Evolutionary conservation across 805 yeast genomes (phyloP).

Genomic region (Saccharomycopsis sp.): DNA sequence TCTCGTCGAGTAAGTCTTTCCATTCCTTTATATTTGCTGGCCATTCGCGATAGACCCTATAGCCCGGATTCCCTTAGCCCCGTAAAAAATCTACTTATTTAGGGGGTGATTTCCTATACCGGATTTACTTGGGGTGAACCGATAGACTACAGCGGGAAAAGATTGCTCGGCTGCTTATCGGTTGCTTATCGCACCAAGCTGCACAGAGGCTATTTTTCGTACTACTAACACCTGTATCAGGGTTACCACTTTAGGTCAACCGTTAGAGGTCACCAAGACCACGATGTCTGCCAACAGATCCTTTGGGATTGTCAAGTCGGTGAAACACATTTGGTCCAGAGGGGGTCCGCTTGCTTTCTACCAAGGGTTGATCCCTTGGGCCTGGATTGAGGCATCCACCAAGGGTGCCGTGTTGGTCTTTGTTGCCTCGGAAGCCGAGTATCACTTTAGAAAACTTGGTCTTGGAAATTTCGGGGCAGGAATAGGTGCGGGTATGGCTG

Average conservation of each 20-base stretch:
- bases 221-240: conserved; percentile 21
- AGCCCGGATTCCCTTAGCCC: neutral
- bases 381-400: conserved; percentile 99
- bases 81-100: neutral
- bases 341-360: conserved; percentile 92
- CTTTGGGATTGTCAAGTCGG: conserved; percentile 59
- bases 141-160: neutral
- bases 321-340: conserved; percentile 77
- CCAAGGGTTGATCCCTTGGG: conserved; percentile 99
- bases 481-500: conserved; percentile 91
- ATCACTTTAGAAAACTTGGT: conserved; percentile 58
- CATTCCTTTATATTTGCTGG: neutral
- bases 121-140: neutral
- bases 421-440: conserved; percentile 89
- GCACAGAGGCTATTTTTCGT: conserved; percentile 4
- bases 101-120: neutral
- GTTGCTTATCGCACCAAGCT: too few relatives aligned
- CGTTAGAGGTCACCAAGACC: conserved; percentile 90
- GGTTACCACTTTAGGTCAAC: conserved; percentile 94
- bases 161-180: too few relatives aligned
- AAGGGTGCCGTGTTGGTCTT: conserved; percentile 94
- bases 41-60: too few relatives aligned
- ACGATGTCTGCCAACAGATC: conserved; percentile 97
- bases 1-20: conserved; percentile 56
- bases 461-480: conserved; percentile 73